Evolutionary conservation across 306 rosid species (phyloP).

Genomic region (Cicer pinnatifidum): DNA sequence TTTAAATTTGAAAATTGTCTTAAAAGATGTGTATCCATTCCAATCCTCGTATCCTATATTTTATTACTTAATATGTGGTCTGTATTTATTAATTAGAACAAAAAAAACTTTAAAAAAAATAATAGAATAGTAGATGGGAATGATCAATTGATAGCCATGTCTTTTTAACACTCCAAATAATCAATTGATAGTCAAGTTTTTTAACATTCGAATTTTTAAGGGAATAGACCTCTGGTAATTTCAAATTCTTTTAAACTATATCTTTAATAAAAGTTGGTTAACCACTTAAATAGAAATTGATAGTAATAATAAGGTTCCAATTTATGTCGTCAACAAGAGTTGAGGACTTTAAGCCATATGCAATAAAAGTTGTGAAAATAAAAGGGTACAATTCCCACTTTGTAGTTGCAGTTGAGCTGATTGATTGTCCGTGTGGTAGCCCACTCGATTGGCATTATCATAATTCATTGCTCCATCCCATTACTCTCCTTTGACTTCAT

Average conservation of each 20-base stretch:
- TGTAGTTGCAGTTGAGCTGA: conserved; percentile 38
- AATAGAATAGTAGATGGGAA: not conserved
- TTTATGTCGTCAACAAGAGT: conserved; percentile 42
- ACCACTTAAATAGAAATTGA: too few species aligned
- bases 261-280: too few species aligned
- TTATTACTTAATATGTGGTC: too few species aligned
- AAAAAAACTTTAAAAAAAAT: too few species aligned
- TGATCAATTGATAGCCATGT: not conserved
- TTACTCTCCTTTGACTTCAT: conserved; percentile 55
- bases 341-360: conserved; percentile 31
- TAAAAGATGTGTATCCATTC: too few species aligned
- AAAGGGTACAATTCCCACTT: conserved; percentile 33
- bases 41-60: too few species aligned
- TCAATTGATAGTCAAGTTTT: not conserved
- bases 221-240: too few species aligned
- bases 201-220: too few species aligned
- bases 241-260: too few species aligned
- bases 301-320: not conserved
- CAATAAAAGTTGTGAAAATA: conserved; percentile 34
- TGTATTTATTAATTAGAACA: too few species aligned
- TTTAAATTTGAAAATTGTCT: too few species aligned
- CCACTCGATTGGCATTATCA: conserved; percentile 37
- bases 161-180: not conserved
- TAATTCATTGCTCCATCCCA: conserved; percentile 39
- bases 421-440: conserved; percentile 44